A percentile compares a stretch with the other conserved stretches of the same genome.
Conservation (phyloP, 768 basidiomycete genomes). For the Lactarius tabidus region DNA sequence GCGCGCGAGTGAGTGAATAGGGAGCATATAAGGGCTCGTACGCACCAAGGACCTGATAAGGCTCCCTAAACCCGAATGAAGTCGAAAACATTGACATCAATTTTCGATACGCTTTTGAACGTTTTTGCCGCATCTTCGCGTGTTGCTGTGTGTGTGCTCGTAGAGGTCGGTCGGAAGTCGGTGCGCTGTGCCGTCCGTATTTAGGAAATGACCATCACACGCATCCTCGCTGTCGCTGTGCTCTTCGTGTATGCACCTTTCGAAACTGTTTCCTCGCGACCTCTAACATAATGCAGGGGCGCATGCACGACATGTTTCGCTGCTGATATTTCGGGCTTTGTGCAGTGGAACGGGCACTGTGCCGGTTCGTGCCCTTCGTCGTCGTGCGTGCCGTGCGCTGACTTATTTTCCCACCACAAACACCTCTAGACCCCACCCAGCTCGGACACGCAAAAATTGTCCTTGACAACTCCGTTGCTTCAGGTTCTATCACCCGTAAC, state of each 20-base stretch:
- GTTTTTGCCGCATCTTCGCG: constrained; percentile 80
- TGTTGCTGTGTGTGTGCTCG: background rate
- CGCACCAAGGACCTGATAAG: constrained; percentile 88
- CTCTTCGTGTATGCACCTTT: constrained; percentile 13
- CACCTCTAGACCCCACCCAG: constrained; percentile 27
- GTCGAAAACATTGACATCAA: constrained; percentile 88
- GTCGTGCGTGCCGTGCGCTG: background rate
- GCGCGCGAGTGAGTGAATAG: background rate
- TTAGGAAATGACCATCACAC: constrained; percentile 16
- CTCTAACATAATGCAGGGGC: constrained; percentile 3
- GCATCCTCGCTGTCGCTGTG: constrained; percentile 11
- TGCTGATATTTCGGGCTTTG: constrained; percentile 54
- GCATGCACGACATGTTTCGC: constrained; percentile 32
- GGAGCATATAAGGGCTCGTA: background rate
- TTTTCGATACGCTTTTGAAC: constrained; percentile 91
- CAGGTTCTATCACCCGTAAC: constrained; percentile 49
- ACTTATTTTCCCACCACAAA: constrained; percentile 12
- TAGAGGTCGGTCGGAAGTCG: background rate
- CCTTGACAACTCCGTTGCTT: constrained; percentile 55
- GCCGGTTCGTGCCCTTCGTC: constrained; percentile 39
- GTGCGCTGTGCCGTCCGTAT: constrained; percentile 2
- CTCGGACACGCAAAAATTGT: constrained; percentile 57
- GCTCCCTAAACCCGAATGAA: constrained; percentile 87
- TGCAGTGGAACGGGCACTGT: constrained; percentile 73
- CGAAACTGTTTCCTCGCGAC: background rate